These are phyloP conservation scores for Podospora pseudocomata DNA, from an alignment of 495 filamentous ascomycete species.

Conservation along the genomic window DNA sequence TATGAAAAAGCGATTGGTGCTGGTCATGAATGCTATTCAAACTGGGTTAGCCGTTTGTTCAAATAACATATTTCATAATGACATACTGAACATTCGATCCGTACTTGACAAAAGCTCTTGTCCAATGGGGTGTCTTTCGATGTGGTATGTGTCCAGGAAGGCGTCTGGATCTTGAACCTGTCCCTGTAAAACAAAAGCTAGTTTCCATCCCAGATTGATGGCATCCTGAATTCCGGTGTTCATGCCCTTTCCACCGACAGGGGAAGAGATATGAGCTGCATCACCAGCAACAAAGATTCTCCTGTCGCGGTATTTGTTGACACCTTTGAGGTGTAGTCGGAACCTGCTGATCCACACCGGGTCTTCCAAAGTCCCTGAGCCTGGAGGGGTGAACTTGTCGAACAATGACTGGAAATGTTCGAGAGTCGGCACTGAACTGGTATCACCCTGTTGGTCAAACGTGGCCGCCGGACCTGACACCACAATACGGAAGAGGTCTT, in stretches of 20 bases:
- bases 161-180: conserved; percentile 5
- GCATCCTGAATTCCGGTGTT: conserved; percentile 60
- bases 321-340: conserved; percentile 37
- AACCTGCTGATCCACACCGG: conserved; percentile 42
- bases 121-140: conserved; percentile 39
- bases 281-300: conserved; percentile 55
- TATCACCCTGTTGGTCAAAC: conserved; percentile 13
- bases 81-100: background rate
- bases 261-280: conserved; percentile 57
- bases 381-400: conserved; percentile 29
- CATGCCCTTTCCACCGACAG: conserved; percentile 57
- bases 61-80: conserved; percentile 28
- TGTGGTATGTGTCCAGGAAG: conserved; percentile 39
- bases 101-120: conserved; percentile 33
- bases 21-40: conserved; percentile 27
- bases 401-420: conserved; percentile 32
- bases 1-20: conserved; percentile 31
- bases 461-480: conserved; percentile 14
- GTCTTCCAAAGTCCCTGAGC: conserved; percentile 33
- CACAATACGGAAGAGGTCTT: conserved; percentile 34
- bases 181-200: conserved; percentile 34
- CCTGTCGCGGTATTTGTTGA: conserved; percentile 33
- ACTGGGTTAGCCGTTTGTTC: background rate
- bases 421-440: conserved; percentile 30
- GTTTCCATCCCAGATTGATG: conserved; percentile 58